Conservation (phyloP, 257 asterid species). For the Scutellaria baicalensis region DNA sequence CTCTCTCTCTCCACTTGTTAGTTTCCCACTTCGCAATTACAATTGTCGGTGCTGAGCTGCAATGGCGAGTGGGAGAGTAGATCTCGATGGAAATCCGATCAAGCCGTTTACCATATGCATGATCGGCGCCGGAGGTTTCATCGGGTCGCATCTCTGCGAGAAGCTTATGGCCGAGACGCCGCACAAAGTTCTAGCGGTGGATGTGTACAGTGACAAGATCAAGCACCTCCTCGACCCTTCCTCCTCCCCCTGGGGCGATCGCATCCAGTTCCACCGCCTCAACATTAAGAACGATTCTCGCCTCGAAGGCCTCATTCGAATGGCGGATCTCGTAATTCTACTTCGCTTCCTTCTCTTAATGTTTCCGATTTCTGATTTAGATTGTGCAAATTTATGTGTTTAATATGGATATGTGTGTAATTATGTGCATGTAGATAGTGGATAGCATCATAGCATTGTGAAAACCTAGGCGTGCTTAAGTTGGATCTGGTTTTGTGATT, state of each 20-base stretch:
- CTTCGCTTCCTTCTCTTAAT: background rate
- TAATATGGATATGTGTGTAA: background rate
- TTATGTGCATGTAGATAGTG: too few relatives aligned
- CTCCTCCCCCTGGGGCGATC: conserved; percentile 42
- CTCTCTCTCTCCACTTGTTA: too few relatives aligned
- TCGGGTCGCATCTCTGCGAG: conserved; percentile 93
- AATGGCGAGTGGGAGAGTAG: conserved; percentile 75
- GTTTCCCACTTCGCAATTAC: background rate
- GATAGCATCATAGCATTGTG: too few relatives aligned
- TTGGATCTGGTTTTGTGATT: conserved; percentile 4
- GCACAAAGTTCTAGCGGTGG: conserved; percentile 80
- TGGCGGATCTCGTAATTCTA: conserved; percentile 84
- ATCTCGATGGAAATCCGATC: conserved; percentile 79
- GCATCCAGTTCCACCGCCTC: conserved; percentile 86
- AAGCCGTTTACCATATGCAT: conserved; percentile 76
- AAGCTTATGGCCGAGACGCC: conserved; percentile 72
- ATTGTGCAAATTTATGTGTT: background rate
- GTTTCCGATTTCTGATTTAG: conserved; percentile 10
- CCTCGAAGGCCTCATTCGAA: conserved; percentile 87
- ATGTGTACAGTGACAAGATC: conserved; percentile 80
- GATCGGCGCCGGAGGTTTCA: conserved; percentile 97
- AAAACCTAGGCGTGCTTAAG: background rate
- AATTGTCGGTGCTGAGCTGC: background rate
- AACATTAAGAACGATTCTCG: conserved; percentile 90
- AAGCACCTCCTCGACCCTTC: conserved; percentile 74